A percentile compares a stretch with the other conserved stretches of the same genome.
Evolutionary conservation across 2,329 filamentous ascomycete species (phyloP).

Genomic region (Cercospora berteroae): DNA sequence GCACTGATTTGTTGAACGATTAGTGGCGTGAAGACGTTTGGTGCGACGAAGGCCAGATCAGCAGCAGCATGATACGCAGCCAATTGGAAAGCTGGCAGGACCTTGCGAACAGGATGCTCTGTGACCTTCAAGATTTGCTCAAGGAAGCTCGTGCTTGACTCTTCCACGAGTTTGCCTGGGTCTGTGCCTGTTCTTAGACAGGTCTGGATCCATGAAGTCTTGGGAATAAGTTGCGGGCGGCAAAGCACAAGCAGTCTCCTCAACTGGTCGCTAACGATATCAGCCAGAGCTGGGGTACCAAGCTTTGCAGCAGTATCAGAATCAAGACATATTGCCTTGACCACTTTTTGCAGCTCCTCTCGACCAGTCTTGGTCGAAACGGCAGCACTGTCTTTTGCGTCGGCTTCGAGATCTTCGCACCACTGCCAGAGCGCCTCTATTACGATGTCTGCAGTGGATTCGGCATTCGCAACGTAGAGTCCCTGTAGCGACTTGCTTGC

Average conservation of each 20-base stretch:
- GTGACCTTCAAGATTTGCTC: constrained; percentile 60
- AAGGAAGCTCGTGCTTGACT: constrained; percentile 64
- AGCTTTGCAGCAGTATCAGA: constrained; percentile 51
- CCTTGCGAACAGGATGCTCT: constrained; percentile 33
- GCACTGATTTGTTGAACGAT: constrained; percentile 70
- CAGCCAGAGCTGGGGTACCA: constrained; percentile 46
- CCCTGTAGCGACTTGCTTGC: constrained; percentile 61
- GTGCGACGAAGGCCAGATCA: constrained; percentile 90
- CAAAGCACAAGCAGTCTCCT: constrained; percentile 75
- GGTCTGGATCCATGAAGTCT: constrained; percentile 82
- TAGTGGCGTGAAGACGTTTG: constrained; percentile 72
- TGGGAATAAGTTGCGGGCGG: constrained; percentile 72
- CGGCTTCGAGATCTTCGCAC: constrained; percentile 63
- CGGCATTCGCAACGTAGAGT: constrained; percentile 62
- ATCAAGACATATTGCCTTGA: constrained; percentile 63
- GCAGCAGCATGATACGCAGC: constrained; percentile 84
- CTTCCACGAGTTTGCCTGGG: constrained; percentile 71
- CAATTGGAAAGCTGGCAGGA: constrained; percentile 52
- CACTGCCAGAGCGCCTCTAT: constrained; percentile 76
- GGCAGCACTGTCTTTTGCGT: constrained; percentile 76
- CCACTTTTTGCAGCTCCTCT: constrained; percentile 60
- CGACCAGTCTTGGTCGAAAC: constrained; percentile 63
- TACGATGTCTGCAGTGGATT: constrained; percentile 56
- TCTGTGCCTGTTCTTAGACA: constrained; percentile 79
- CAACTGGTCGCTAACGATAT: constrained; percentile 66